These are phyloP conservation scores for Ganoderma boninense DNA, from an alignment of 1,284 basidiomycete genomes.

Conservation along the genomic window DNA sequence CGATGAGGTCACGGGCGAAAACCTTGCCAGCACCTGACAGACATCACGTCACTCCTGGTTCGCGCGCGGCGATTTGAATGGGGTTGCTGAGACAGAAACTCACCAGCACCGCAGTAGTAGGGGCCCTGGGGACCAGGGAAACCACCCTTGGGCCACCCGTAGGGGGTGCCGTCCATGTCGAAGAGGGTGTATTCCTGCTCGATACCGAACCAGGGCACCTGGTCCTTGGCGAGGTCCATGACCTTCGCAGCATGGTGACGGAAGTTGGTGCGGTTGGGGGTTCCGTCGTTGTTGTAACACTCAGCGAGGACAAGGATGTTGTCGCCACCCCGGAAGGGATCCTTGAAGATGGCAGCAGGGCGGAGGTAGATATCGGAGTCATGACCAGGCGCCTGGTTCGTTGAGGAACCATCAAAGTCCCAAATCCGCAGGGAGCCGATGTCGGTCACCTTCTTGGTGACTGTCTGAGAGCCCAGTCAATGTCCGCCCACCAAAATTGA, in stretches of 20 bases:
- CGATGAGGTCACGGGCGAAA: constrained; percentile 98
- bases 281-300: constrained; percentile 99
- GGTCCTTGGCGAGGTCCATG: constrained; percentile 90
- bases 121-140: constrained; percentile 99
- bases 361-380: constrained; percentile 99
- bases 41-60: constrained; percentile 19
- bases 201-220: constrained; percentile 95
- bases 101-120: constrained; percentile 99
- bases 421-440: constrained; percentile 91
- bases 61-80: constrained; percentile 11
- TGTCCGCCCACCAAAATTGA: neutral
- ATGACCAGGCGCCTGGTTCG: constrained; percentile 93
- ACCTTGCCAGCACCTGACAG: constrained; percentile 90
- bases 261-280: constrained; percentile 97
- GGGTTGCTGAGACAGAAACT: constrained; percentile 48
- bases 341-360: constrained; percentile 97
- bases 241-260: constrained; percentile 91
- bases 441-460: constrained; percentile 85
- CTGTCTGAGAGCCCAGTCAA: constrained; percentile 60
- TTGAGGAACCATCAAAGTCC: constrained; percentile 99
- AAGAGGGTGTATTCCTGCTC: constrained; percentile 99
- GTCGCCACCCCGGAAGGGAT: constrained; percentile 98
- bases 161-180: constrained; percentile 91
- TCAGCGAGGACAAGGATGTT: constrained; percentile 98
- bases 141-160: constrained; percentile 98